Conservation (phyloP, 805 yeast genomes). For the Myxozyma melibiosi region DNA sequence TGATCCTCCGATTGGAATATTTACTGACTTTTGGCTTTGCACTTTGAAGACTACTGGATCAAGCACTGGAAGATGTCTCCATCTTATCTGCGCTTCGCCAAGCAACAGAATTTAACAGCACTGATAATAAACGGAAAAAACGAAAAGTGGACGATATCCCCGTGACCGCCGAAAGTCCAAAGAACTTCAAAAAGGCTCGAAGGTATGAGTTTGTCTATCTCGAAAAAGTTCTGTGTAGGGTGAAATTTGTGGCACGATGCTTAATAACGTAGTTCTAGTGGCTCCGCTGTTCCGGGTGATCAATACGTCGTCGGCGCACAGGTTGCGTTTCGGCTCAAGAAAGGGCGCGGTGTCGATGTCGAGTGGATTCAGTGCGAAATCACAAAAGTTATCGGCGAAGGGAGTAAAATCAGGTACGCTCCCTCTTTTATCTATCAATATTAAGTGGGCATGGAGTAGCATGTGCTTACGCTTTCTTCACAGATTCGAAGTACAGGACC, state of each 20-base stretch:
- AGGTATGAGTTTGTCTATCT: conserved; percentile 7
- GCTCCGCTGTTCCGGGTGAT: conserved; percentile 21
- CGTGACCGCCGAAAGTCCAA: conserved; percentile 10
- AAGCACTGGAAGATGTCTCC: conserved; percentile 25
- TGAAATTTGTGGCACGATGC: background rate
- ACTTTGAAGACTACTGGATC: conserved; percentile 19
- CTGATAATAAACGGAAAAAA: conserved; percentile 30
- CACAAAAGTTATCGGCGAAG: conserved; percentile 71
- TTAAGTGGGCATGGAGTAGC: too few species aligned
- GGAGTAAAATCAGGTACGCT: conserved; percentile 46
- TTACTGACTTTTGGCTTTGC: background rate
- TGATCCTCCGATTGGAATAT: background rate
- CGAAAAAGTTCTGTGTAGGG: background rate
- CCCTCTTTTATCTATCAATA: too few species aligned
- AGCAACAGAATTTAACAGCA: conserved; percentile 10
- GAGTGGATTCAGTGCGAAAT: conserved; percentile 98
- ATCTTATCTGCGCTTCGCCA: conserved; percentile 26
- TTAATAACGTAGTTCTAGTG: conserved; percentile 10
- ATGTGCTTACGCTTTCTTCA: conserved; percentile 21
- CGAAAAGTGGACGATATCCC: conserved; percentile 30
- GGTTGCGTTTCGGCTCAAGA: conserved; percentile 77
- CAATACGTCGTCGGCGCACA: conserved; percentile 57
- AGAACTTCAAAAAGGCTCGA: conserved; percentile 28
- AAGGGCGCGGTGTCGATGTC: conserved; percentile 65
- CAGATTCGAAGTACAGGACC: conserved; percentile 89